Conservation (phyloP, 805 yeast genomes). For the Naumovozyma dairenensis region DNA sequence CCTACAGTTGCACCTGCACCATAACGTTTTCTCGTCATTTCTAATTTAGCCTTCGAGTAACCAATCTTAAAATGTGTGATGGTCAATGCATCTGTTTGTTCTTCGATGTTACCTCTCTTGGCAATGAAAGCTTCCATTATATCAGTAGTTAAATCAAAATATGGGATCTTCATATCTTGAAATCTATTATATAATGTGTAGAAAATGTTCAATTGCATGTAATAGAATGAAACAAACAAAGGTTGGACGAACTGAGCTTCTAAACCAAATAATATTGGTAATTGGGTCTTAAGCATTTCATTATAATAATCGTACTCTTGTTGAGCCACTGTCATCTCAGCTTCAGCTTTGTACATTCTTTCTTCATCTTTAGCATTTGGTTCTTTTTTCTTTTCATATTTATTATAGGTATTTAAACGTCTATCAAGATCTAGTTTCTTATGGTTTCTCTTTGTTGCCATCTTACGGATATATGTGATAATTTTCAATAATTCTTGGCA, state of each 20-base stretch:
- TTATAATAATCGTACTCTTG: constrained; percentile 95
- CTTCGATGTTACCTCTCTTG: constrained; percentile 88
- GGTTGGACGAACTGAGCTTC: constrained; percentile 92
- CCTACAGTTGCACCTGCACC: constrained; percentile 34
- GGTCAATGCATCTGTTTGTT: constrained; percentile 80
- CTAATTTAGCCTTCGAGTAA: constrained; percentile 76
- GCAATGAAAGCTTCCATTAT: constrained; percentile 66
- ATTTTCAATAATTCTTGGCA: constrained; percentile 83
- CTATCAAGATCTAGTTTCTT: constrained; percentile 92
- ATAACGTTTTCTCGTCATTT: constrained; percentile 69
- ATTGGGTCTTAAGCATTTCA: constrained; percentile 83
- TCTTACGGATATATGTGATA: constrained; percentile 75
- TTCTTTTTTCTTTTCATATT: constrained; percentile 74
- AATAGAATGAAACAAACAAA: constrained; percentile 85
- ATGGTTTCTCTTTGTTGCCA: constrained; percentile 93
- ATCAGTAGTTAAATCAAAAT: constrained; percentile 79
- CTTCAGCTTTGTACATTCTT: constrained; percentile 77
- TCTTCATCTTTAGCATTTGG: constrained; percentile 85
- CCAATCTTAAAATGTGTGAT: constrained; percentile 85
- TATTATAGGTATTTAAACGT: constrained; percentile 56
- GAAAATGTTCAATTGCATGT: constrained; percentile 95
- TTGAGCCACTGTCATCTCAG: constrained; percentile 80
- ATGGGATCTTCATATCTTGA: constrained; percentile 96
- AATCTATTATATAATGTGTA: constrained; percentile 83
- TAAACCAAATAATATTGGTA: constrained; percentile 77